phyloP scores from a whole-genome alignment of 2,329 filamentous ascomycete species.

The Alternaria burnsii region DNA sequence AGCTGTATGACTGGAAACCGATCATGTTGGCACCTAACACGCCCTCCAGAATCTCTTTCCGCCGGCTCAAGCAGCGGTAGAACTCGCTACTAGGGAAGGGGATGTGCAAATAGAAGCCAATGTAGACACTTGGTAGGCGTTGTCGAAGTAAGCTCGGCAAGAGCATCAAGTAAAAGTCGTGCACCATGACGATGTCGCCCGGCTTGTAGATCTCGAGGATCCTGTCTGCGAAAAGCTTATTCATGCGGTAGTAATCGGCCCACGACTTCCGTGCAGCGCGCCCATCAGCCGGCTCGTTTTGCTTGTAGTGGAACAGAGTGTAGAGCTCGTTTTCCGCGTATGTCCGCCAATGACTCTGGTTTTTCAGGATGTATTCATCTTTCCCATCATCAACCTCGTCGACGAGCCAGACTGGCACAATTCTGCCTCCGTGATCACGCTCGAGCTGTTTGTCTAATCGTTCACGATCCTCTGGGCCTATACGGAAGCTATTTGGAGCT shows the following conservation, averaged over 20 bases:
- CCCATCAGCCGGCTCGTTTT: conserved; percentile 88
- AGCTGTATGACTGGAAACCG: conserved; percentile 95
- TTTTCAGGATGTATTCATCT: conserved; percentile 75
- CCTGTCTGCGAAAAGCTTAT: conserved; percentile 87
- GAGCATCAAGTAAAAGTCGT: conserved; percentile 93
- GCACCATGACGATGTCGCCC: conserved; percentile 89
- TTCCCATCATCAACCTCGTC: conserved; percentile 77
- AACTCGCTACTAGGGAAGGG: conserved; percentile 98
- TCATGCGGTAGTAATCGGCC: conserved; percentile 93
- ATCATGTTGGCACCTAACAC: conserved; percentile 91
- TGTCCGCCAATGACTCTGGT: conserved; percentile 85
- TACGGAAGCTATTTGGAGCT: conserved; percentile 72
- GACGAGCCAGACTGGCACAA: conserved; percentile 87
- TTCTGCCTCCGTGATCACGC: conserved; percentile 77
- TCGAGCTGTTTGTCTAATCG: conserved; percentile 78
- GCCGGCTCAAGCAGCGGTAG: conserved; percentile 83
- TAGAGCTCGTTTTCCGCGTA: conserved; percentile 94
- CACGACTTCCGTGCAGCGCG: conserved; percentile 82
- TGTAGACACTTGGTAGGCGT: conserved; percentile 85
- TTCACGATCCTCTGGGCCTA: conserved; percentile 74
- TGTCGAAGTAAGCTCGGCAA: conserved; percentile 89
- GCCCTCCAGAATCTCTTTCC: conserved; percentile 90
- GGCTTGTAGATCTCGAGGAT: conserved; percentile 91
- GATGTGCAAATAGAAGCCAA: conserved; percentile 92
- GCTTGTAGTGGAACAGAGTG: conserved; percentile 94